Evolutionary conservation across 1,284 basidiomycete genomes (phyloP).

Genomic region (Sanguinoderma infundibulare): DNA sequence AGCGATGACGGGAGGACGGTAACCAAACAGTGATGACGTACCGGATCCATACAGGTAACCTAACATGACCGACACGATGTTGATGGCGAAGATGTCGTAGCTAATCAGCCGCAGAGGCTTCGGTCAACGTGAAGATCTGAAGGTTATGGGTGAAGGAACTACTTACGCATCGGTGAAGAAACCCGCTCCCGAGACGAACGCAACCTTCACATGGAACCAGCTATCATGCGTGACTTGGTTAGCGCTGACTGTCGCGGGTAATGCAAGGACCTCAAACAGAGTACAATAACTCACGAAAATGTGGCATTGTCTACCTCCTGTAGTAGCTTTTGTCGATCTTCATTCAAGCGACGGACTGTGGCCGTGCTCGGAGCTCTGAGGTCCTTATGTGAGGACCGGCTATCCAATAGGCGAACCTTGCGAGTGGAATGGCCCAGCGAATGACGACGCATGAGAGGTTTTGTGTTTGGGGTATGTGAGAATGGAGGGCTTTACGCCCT

Average conservation of each 20-base stretch:
- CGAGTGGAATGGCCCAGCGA: constrained; percentile 3
- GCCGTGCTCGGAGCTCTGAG: neutral
- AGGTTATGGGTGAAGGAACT: neutral
- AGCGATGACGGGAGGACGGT: neutral
- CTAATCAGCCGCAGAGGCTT: constrained; percentile 29
- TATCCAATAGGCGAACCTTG: constrained; percentile 3
- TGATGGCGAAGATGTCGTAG: constrained; percentile 57
- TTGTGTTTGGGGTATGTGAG: neutral
- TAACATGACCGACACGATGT: constrained; percentile 58
- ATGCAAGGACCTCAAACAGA: constrained; percentile 5
- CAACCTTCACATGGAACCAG: constrained; percentile 71
- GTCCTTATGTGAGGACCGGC: constrained; percentile 1
- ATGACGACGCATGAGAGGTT: neutral
- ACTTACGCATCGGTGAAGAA: constrained; percentile 85
- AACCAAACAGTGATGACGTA: too few species aligned
- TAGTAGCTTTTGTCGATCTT: constrained; percentile 52
- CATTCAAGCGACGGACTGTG: constrained; percentile 32
- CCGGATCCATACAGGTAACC: constrained; percentile 56
- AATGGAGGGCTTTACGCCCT: constrained; percentile 17
- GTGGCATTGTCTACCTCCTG: constrained; percentile 59
- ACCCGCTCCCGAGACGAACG: constrained; percentile 77
- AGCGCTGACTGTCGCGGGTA: constrained; percentile 11
- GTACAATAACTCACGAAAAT: constrained; percentile 45
- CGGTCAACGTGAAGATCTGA: neutral
- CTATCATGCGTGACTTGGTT: constrained; percentile 18